Percentiles rank a stretch among this genome's conserved stretches.
phyloP scores from a whole-genome alignment of 2,329 filamentous ascomycete genomes.

The Diplodia scrobiculata region DNA sequence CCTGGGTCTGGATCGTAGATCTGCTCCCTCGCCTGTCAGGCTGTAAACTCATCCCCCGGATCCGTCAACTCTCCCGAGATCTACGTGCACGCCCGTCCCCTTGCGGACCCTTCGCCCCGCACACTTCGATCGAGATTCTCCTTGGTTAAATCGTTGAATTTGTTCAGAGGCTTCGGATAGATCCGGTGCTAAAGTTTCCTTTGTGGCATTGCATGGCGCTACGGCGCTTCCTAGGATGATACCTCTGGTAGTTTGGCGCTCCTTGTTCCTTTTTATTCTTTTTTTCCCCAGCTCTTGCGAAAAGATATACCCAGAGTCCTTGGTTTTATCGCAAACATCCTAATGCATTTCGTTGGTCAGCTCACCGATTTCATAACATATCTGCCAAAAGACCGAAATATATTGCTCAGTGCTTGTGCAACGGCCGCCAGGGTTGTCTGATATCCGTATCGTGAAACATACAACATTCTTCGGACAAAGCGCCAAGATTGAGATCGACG shows the following conservation, averaged over 20 bases:
- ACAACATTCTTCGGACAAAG: constrained; percentile 10
- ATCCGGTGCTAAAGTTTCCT: constrained; percentile 16
- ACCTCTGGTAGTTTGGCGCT: constrained; percentile 10
- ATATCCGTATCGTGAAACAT: constrained; percentile 1
- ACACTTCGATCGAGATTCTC: background rate
- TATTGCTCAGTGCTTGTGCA: background rate
- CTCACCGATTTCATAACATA: background rate
- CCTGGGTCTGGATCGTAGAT: constrained; percentile 34
- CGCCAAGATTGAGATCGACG: constrained; percentile 22
- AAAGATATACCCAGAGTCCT: constrained; percentile 18
- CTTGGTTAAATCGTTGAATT: background rate
- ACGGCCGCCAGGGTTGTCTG: background rate
- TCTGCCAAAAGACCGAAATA: background rate
- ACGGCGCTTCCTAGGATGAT: background rate
- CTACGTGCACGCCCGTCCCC: constrained; percentile 1
- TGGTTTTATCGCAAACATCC: background rate
- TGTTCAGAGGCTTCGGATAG: constrained; percentile 6
- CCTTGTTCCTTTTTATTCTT: background rate
- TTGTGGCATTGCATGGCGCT: constrained; percentile 19
- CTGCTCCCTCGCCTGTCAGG: constrained; percentile 24
- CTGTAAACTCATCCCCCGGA: constrained; percentile 4
- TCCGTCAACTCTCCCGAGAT: constrained; percentile 1
- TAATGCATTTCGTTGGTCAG: background rate
- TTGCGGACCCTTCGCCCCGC: background rate
- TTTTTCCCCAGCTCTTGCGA: background rate